Base-by-base conservation (phyloP, 2,329 filamentous ascomycete genomes). In the Talaromyces islandicus region DNA sequence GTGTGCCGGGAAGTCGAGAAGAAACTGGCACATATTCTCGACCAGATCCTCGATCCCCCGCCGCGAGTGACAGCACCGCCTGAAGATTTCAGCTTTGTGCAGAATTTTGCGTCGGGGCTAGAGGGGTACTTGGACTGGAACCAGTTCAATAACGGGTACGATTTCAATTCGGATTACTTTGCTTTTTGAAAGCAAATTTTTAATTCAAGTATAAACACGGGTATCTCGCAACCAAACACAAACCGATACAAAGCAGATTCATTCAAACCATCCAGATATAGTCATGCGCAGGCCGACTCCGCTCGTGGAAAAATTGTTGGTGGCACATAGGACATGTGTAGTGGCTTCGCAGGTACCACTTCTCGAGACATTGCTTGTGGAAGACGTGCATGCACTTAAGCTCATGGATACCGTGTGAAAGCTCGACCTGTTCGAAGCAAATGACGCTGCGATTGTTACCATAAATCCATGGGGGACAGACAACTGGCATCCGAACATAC, bases 321-420 rank as follows among this genome's bases (percentile, higher is more conserved):
- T 75, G 72, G 53, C 73, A 76, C 29, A 75, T 65, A 19, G 73
- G 73, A 52, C 73, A 76, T 51, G 73, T 73, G 58, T 69, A 75
- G 53, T 76, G 73, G 63, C 73, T 69, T 12, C 72, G 67, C 43
- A 75, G 64, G 57, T 72, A 76, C 73, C 73, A 76, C 60, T 71
- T 74, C 46, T 76, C 73, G 25, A 76, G 62, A 56, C 73, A 75
- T 57, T 75, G 73, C 25, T 70, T 68, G 59, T 76, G 73, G 57
- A 76, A 76, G 19, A 76, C 72, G 57, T 76, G 73, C 60, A 73
- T 64, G 56, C 73, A 76, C 58, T 70, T 71, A 56, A 76, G 62
- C 57, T 76, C 72, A 27, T 71, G 70, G 56, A 76, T 75, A 32
- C 74, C 69, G 30, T 76, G 70, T 4, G 64, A 64, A 35, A 66